A percentile compares a stretch with the other conserved stretches of the same genome.
phyloP scores from a whole-genome alignment of 2,329 filamentous ascomycete species.

The Epichloe baconii region DNA sequence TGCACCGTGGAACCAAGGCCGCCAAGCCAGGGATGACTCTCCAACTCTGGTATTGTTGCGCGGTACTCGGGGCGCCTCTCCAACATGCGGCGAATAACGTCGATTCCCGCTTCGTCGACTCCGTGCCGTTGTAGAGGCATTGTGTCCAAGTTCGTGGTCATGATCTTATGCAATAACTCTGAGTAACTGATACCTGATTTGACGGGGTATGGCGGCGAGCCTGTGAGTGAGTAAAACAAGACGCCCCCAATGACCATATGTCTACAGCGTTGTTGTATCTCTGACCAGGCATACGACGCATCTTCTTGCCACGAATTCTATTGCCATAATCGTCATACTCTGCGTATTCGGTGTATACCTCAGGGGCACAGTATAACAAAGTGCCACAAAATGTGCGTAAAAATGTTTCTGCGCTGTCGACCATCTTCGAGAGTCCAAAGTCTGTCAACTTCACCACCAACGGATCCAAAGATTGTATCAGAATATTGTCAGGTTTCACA shows the following conservation, averaged over 20 bases:
- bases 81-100: constrained; percentile 69
- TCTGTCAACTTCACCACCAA: constrained; percentile 85
- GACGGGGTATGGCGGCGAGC: constrained; percentile 68
- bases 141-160: constrained; percentile 60
- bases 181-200: constrained; percentile 62
- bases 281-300: constrained; percentile 42
- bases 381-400: constrained; percentile 95
- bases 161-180: constrained; percentile 74
- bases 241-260: constrained; percentile 93
- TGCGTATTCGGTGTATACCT: constrained; percentile 70
- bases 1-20: constrained; percentile 17
- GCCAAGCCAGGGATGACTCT: constrained; percentile 61
- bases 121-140: constrained; percentile 43
- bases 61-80: constrained; percentile 66
- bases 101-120: constrained; percentile 54
- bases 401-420: constrained; percentile 82
- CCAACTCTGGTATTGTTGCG: constrained; percentile 58
- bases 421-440: constrained; percentile 91
- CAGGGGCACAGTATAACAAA: constrained; percentile 86
- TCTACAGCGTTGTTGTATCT: constrained; percentile 88
- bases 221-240: constrained; percentile 73
- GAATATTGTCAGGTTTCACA: constrained; percentile 95
- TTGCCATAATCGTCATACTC: constrained; percentile 60
- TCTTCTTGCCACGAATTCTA: constrained; percentile 47
- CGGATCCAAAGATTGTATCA: constrained; percentile 61